Base-by-base conservation (phyloP, 139 green algal genomes). In the Asterochloris erici region DNA sequence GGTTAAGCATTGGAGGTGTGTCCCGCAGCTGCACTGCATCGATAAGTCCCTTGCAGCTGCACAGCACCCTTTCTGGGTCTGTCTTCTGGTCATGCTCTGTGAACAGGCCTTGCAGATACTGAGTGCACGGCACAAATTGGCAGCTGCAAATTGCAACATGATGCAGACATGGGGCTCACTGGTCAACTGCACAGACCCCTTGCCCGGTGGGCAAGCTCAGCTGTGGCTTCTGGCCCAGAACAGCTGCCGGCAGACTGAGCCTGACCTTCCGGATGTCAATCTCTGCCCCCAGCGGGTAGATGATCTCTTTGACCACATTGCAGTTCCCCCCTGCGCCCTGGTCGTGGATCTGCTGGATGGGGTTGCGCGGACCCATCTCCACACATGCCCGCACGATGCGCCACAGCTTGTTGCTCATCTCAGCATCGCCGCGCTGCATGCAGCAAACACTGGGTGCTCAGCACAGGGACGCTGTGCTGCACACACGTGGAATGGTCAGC, bases 291-390 rank as follows among this genome's bases (percentile, higher is more conserved):
- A 98, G 89, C 11, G 95, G 96, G 93, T 99, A 98, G 83, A 99
- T 97, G 88, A 99, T 98, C 91, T 99, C 97, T 93, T 99, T 99
- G 26, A 99, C 84, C 75, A 98, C 96, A 87, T 99, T 99, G 93
- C 97, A 99, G 91, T 99, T 99, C 83, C 97, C 97, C 79, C 97
- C 97, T 11, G 97, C 97, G 76, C 96, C 96, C 91, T 98, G 93
- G 79, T 95, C 90, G 86, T 94, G 91, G 82, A 95, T 94, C 90
- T 95, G 93, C 77, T 98, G 91, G 77, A 99, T 98, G 28, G 97
- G 97, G 91, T 99, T 99, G 11, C 84, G 63, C 14, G 91, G 87
- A 1, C 96, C 97, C 82, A 99, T 70, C 91, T 99, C 97, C 73
- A 99, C 96, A 84, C 97, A 99, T 61, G 91, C 91, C 21, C 96